Percentiles rank a stretch among this genome's conserved stretches.
phyloP scores from a whole-genome alignment of 257 asterid genomes.

The Solanum infundibuliforme region DNA sequence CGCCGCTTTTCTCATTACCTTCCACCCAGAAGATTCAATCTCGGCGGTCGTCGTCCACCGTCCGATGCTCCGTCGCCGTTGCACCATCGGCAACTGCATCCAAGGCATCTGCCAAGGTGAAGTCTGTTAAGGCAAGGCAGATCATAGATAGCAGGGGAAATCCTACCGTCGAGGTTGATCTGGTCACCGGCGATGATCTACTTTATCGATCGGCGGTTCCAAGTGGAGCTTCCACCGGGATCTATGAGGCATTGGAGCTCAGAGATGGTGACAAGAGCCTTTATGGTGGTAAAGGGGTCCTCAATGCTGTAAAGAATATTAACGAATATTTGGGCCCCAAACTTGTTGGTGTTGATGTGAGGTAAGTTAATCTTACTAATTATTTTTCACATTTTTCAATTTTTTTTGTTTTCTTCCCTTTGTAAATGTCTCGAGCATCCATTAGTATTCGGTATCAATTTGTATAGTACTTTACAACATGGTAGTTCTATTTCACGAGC shows the following conservation, averaged over 20 bases:
- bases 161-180: slow-evolving; percentile 98
- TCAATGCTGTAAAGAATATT: slow-evolving; percentile 71
- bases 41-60: slow-evolving; percentile 20
- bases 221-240: slow-evolving; percentile 98
- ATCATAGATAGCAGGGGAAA: slow-evolving; percentile 96
- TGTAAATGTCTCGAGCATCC: background rate
- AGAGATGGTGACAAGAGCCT: slow-evolving; percentile 83
- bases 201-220: slow-evolving; percentile 93
- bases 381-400: background rate
- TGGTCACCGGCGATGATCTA: slow-evolving; percentile 51
- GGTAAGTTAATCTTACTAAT: slow-evolving; percentile 26
- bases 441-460: background rate
- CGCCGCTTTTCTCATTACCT: slow-evolving; percentile 28
- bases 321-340: slow-evolving; percentile 71
- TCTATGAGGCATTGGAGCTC: slow-evolving; percentile 92
- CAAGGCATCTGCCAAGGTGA: slow-evolving; percentile 31
- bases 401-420: background rate
- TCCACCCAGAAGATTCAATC: slow-evolving; percentile 22
- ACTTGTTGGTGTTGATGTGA: slow-evolving; percentile 84
- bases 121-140: slow-evolving; percentile 83
- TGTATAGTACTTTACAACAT: background rate
- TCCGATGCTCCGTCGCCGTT: slow-evolving; percentile 52
- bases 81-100: slow-evolving; percentile 30
- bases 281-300: slow-evolving; percentile 92
- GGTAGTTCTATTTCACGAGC: background rate